phyloP scores from a whole-genome alignment of 192 early-diverging fungal genomes.

The Podila horticola region DNA sequence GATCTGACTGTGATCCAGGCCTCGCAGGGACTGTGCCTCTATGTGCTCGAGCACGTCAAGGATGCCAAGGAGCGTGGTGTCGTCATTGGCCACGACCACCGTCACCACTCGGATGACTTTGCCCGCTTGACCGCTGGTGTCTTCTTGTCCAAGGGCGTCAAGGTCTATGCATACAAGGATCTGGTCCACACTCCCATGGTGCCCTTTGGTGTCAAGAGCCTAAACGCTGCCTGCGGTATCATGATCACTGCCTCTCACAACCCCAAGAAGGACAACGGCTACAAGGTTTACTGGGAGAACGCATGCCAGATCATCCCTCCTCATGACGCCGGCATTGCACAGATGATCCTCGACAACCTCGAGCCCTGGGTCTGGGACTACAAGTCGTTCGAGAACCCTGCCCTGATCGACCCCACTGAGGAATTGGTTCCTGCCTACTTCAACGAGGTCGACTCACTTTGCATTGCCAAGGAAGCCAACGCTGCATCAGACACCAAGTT shows the following conservation, averaged over 20 bases:
- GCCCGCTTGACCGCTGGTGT: constrained; percentile 85
- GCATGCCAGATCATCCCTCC: constrained; percentile 94
- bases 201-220: constrained; percentile 85
- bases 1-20: constrained; percentile 93
- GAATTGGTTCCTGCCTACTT: constrained; percentile 80
- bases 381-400: constrained; percentile 64
- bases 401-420: constrained; percentile 66
- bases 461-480: constrained; percentile 58
- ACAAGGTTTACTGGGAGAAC: constrained; percentile 91
- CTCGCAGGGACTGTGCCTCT: constrained; percentile 84
- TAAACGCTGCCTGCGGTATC: constrained; percentile 82
- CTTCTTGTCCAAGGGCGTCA: constrained; percentile 81
- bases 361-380: constrained; percentile 78
- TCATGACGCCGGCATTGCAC: constrained; percentile 82
- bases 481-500: constrained; percentile 63
- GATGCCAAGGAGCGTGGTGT: constrained; percentile 76
- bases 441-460: constrained; percentile 60
- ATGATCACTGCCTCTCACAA: constrained; percentile 98
- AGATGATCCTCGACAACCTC: constrained; percentile 72
- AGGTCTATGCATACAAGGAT: constrained; percentile 79
- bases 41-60: constrained; percentile 67
- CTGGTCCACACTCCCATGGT: constrained; percentile 90
- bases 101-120: constrained; percentile 87
- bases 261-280: constrained; percentile 94
- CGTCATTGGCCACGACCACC: constrained; percentile 94